phyloP scores from a whole-genome alignment of 179 eudicot species.

The Corrigiola litoralis region DNA sequence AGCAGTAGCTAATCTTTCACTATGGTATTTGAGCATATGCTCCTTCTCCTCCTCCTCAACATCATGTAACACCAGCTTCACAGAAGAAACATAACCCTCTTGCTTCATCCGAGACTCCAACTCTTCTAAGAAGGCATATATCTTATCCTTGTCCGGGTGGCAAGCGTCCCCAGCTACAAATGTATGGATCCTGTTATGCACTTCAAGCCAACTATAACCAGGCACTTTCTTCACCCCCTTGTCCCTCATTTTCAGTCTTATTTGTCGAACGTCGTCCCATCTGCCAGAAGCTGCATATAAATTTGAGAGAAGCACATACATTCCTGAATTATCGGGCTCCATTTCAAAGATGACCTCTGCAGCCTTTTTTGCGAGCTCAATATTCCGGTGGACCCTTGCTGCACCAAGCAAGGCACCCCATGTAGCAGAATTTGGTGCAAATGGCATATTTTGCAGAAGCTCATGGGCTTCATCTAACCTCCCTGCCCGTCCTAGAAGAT shows the following conservation, averaged over 20 bases:
- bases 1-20: slow-evolving; percentile 10
- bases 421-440: slow-evolving; percentile 13
- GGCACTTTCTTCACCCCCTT: slow-evolving; percentile 9
- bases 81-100: neutral
- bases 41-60: slow-evolving; percentile 13
- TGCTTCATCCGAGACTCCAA: slow-evolving; percentile 9
- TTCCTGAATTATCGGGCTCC: slow-evolving; percentile 13
- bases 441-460: slow-evolving; percentile 3
- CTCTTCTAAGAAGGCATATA: slow-evolving; percentile 9
- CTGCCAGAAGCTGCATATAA: slow-evolving; percentile 10
- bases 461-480: slow-evolving; percentile 8
- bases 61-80: slow-evolving; percentile 12
- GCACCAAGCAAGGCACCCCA: slow-evolving; percentile 18
- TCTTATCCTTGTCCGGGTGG: slow-evolving; percentile 5
- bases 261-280: slow-evolving; percentile 10
- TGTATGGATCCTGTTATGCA: slow-evolving; percentile 14
- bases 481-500: slow-evolving; percentile 12
- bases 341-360: slow-evolving; percentile 5
- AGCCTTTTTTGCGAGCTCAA: slow-evolving; percentile 11
- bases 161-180: slow-evolving; percentile 7
- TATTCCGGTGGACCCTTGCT: slow-evolving; percentile 2
- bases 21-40: slow-evolving; percentile 17
- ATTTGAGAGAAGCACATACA: slow-evolving; percentile 14
- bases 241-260: slow-evolving; percentile 14
- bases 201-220: slow-evolving; percentile 17